Evolutionary conservation across 2,329 filamentous ascomycete species (phyloP).

Genomic region (Periconia sp.): DNA sequence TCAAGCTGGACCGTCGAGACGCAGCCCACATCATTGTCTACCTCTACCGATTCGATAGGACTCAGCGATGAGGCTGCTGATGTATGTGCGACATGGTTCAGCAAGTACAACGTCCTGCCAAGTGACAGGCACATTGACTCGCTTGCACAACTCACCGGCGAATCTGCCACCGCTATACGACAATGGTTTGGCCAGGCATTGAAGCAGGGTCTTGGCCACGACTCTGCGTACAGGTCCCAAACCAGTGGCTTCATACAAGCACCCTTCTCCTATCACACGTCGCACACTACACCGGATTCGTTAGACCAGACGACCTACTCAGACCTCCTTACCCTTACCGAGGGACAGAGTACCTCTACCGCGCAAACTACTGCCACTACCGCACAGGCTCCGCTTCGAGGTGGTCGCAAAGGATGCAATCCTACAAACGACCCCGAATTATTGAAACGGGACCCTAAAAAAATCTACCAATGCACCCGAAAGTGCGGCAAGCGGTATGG

Average conservation of each 20-base stretch:
- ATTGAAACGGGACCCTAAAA: constrained; percentile 34
- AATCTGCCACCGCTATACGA: constrained; percentile 33
- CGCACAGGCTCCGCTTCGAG: constrained; percentile 21
- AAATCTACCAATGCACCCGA: constrained; percentile 42
- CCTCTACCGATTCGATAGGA: constrained; percentile 16
- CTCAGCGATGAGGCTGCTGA: constrained; percentile 41
- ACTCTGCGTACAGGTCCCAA: constrained; percentile 43
- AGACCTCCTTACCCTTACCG: constrained; percentile 17
- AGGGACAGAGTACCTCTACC: constrained; percentile 6
- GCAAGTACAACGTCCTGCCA: constrained; percentile 39
- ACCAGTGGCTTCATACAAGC: constrained; percentile 28
- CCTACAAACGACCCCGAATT: constrained; percentile 33
- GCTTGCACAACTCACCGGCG: constrained; percentile 38
- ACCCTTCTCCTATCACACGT: constrained; percentile 21
- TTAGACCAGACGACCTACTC: constrained; percentile 1
- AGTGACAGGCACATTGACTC: constrained; percentile 41
- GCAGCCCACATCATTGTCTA: constrained; percentile 18
- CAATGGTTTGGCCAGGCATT: constrained; percentile 40
- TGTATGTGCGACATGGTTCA: constrained; percentile 42
- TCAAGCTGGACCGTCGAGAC: constrained; percentile 30
- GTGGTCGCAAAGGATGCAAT: constrained; percentile 38
- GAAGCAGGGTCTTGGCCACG: constrained; percentile 41
- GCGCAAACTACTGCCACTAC: constrained; percentile 8
- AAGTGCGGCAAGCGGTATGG: constrained; percentile 43
- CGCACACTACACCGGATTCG: constrained; percentile 4